These are phyloP conservation scores for Botrytis deweyae DNA, from an alignment of 2,329 filamentous ascomycete genomes.

Conservation along the genomic window DNA sequence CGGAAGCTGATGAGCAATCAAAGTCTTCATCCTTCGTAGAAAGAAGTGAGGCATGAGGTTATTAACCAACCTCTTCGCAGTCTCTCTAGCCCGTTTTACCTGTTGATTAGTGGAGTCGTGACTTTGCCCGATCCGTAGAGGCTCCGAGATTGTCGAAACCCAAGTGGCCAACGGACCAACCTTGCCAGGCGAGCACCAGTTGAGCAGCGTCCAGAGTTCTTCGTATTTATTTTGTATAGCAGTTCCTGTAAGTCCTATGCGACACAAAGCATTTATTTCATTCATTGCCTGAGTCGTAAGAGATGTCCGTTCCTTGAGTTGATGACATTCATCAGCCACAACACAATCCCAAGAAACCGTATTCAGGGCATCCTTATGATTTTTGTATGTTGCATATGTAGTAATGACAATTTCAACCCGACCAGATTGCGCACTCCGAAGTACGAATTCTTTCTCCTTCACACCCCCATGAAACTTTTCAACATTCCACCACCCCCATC, in stretches of 20 bases:
- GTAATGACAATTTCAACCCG: slow-evolving; percentile 89
- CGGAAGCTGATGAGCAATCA: slow-evolving; percentile 89
- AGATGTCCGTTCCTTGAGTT: slow-evolving; percentile 75
- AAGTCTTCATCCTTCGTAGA: slow-evolving; percentile 83
- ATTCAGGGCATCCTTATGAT: slow-evolving; percentile 72
- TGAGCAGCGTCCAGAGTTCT: slow-evolving; percentile 91
- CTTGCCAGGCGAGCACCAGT: slow-evolving; percentile 89
- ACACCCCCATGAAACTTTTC: slow-evolving; percentile 73
- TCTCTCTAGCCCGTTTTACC: slow-evolving; percentile 75
- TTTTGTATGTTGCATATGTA: slow-evolving; percentile 88
- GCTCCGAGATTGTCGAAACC: slow-evolving; percentile 74
- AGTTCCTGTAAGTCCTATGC: slow-evolving; percentile 90
- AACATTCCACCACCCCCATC: slow-evolving; percentile 96
- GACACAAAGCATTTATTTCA: slow-evolving; percentile 84
- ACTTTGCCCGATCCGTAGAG: slow-evolving; percentile 76
- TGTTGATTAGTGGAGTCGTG: slow-evolving; percentile 86
- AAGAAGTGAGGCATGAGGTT: slow-evolving; percentile 90
- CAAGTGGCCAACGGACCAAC: slow-evolving; percentile 70
- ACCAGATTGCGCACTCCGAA: slow-evolving; percentile 72
- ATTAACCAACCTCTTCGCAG: slow-evolving; percentile 78
- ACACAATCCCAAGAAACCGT: slow-evolving; percentile 89
- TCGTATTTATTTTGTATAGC: slow-evolving; percentile 98
- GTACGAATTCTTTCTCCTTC: slow-evolving; percentile 67
- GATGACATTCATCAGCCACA: slow-evolving; percentile 91
- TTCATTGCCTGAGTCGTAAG: slow-evolving; percentile 85